Base-by-base conservation (phyloP, 2,329 filamentous ascomycete species). In the Basipetospora chlamydospora region DNA sequence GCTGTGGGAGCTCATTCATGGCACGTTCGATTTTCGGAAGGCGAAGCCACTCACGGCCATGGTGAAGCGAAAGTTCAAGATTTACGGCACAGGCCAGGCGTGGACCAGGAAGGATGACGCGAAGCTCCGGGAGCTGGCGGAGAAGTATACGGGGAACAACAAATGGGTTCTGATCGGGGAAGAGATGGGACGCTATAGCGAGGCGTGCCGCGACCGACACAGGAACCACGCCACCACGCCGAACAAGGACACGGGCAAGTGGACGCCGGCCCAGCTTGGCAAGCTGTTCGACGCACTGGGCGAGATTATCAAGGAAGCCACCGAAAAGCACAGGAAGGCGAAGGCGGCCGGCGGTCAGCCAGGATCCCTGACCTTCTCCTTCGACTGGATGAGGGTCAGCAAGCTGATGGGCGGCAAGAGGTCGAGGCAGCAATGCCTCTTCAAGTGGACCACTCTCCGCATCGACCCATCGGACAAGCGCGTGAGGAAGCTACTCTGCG, bases 131-230 rank as follows among this genome's bases (percentile, higher is more conserved):
- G 43, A 57, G 1, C 51, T 71, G 5, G 61, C 67, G 35, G 55
- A 63, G 3, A 42, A 53, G n/a, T 52, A 68, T 33, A 63, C 65
- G 1, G 26, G 26, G 13, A 28, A 30, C 1, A 38, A 64, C 12
- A 69, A 73, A 40, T 86, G 79, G 75, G 64, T 64, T 9, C 44
- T 62, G 20, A 79, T 86, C 43, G 72, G 66, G 0, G 58, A 63
- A n/a, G 44, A 70, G 16, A 66, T 82, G 43, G 75, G 75, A 42
- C 73, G 81, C 5, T 67, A 74, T 26, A 63, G 70, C 0, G 69
- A 74, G 41, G 78, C 84, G 48, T 65, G 77, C 36, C 69, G 78
- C 35, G 79, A 84, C 50, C 73, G 80, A 3, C 82, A 77, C 61
- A 66, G 75, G 26, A 80, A 83, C 46, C 75, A 79, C 46, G 56